Percentiles rank a stretch among this genome's conserved stretches.
These are phyloP conservation scores for Lanzia echinophila DNA, from an alignment of 2,329 filamentous ascomycete species.

Conservation along the genomic window DNA sequence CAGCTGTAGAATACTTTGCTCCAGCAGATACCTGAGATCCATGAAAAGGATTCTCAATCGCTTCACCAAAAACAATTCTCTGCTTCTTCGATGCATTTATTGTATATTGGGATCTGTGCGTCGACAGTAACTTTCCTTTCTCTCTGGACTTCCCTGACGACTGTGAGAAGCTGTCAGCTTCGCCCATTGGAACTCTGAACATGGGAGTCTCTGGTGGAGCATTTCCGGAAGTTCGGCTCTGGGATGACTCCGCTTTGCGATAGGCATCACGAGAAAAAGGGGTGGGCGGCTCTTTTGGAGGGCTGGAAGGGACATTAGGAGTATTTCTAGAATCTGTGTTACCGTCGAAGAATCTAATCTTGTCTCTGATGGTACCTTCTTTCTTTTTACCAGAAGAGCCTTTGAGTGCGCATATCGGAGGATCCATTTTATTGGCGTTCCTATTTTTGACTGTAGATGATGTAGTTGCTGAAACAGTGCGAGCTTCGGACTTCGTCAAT, in stretches of 20 bases:
- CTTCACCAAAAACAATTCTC: constrained; percentile 8
- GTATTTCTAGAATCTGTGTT: constrained; percentile 10
- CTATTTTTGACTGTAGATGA: background rate
- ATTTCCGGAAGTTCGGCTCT: background rate
- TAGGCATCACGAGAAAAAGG: background rate
- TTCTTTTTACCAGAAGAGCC: constrained; percentile 6
- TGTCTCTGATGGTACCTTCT: constrained; percentile 18
- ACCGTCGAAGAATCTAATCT: constrained; percentile 24
- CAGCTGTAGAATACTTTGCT: background rate
- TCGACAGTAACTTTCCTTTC: background rate
- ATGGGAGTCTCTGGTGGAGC: background rate
- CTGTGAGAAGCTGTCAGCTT: background rate
- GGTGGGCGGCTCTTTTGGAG: background rate
- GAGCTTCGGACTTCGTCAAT: background rate
- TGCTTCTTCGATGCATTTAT: constrained; percentile 1
- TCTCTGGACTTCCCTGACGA: background rate
- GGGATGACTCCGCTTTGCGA: background rate
- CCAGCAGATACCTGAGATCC: background rate
- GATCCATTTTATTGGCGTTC: background rate
- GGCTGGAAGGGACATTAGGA: background rate
- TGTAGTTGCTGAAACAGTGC: background rate
- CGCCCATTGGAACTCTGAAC: background rate
- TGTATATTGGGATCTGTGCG: background rate
- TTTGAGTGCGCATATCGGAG: constrained; percentile 1
- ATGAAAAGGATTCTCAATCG: constrained; percentile 8